Percentiles rank a stretch among this genome's conserved stretches.
Conservation (phyloP, 1,284 basidiomycete species). For the Pisolithus thermaeus region DNA sequence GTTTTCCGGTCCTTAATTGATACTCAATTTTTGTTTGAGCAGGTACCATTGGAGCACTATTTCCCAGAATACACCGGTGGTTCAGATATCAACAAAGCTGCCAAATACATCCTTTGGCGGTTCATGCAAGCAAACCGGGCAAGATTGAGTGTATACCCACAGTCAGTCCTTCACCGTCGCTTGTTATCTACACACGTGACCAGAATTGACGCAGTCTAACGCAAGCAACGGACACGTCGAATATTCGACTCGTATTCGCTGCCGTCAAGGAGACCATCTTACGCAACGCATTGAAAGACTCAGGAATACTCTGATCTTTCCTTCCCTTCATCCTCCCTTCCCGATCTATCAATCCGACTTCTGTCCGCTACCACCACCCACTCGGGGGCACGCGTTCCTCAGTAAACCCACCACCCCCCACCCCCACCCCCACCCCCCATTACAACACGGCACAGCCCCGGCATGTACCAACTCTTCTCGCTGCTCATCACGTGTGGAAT, state of each 20-base stretch:
- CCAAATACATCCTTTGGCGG: constrained; percentile 96
- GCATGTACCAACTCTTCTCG: constrained; percentile 18
- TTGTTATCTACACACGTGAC: neutral
- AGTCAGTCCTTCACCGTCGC: constrained; percentile 49
- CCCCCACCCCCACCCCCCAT: neutral
- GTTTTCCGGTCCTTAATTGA: neutral
- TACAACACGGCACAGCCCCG: neutral
- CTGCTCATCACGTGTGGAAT: constrained; percentile 28
- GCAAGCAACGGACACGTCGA: constrained; percentile 75
- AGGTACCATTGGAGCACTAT: constrained; percentile 82
- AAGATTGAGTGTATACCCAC: constrained; percentile 84
- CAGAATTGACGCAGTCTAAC: constrained; percentile 48
- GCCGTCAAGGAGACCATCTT: constrained; percentile 98
- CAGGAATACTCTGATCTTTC: constrained; percentile 55
- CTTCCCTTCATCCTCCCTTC: constrained; percentile 7
- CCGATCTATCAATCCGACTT: constrained; percentile 22
- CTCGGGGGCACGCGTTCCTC: neutral
- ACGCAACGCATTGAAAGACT: constrained; percentile 83
- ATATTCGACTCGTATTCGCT: constrained; percentile 89
- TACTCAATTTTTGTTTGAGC: neutral
- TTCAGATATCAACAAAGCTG: constrained; percentile 93
- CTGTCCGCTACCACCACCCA: neutral
- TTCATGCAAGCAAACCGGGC: constrained; percentile 95
- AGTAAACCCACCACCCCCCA: neutral
- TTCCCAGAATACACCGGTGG: constrained; percentile 96